Conservation (phyloP, 306 rosid species). For the Prunus mira region DNA sequence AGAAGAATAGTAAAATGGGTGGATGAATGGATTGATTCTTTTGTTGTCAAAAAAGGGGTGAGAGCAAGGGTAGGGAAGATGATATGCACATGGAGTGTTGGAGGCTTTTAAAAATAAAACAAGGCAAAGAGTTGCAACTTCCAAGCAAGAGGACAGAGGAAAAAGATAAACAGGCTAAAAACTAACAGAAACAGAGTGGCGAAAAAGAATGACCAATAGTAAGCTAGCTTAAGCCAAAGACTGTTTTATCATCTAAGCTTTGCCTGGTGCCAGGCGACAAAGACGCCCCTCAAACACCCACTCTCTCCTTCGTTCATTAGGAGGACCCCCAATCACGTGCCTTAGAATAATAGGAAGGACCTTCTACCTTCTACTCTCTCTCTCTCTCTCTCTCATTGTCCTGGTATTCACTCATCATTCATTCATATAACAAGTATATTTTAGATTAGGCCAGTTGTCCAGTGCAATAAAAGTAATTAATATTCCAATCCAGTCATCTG, state of each 20-base stretch:
- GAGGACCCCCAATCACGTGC: conserved; percentile 53
- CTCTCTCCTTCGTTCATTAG: not conserved
- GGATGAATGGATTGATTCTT: conserved; percentile 39
- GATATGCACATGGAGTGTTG: conserved; percentile 80
- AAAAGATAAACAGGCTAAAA: not conserved
- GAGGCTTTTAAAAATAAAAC: conserved; percentile 29
- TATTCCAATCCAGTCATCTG: not conserved
- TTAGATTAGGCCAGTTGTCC: too few relatives aligned
- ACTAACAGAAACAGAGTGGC: conserved; percentile 14
- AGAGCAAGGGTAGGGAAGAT: conserved; percentile 32
- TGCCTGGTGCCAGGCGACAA: not conserved
- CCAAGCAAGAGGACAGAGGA: not conserved
- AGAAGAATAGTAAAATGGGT: not conserved
- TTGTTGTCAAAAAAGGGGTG: conserved; percentile 47
- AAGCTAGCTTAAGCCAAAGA: not conserved
- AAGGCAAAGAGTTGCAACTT: not conserved
- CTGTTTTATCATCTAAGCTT: not conserved
- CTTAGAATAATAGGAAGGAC: not conserved
- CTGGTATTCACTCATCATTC: not conserved
- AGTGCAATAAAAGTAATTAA: not conserved
- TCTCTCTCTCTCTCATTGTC: not conserved
- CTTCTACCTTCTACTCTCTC: too few relatives aligned
- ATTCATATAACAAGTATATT: not conserved
- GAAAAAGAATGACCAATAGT: not conserved
- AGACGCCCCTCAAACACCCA: conserved; percentile 6